Evolutionary conservation across 495 filamentous ascomycete genomes (phyloP).

Genomic region (Tuber umbilicatum): DNA sequence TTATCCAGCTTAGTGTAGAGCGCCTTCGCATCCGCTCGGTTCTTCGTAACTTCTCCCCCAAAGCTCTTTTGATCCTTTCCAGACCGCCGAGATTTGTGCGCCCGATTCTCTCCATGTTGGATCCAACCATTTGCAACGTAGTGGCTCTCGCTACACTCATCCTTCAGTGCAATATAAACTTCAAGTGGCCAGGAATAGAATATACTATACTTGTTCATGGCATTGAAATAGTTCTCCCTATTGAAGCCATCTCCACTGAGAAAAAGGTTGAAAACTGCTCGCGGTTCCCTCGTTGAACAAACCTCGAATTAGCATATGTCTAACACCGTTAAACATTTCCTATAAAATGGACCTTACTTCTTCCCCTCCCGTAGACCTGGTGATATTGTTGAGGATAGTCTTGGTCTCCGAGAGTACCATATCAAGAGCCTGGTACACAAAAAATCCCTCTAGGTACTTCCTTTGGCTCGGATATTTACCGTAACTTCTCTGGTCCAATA

Average conservation of each 20-base stretch:
- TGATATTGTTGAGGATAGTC: too few relatives aligned
- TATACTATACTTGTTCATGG: constrained; percentile 2
- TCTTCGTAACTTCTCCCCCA: background rate
- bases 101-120: background rate
- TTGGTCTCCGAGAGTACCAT: too few relatives aligned
- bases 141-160: background rate
- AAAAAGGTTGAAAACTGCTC: too few relatives aligned
- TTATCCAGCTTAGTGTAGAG: background rate
- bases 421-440: too few relatives aligned
- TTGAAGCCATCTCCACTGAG: background rate
- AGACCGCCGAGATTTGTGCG: background rate
- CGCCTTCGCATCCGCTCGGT: background rate
- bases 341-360: too few relatives aligned
- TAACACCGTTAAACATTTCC: too few relatives aligned
- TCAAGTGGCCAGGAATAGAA: constrained; percentile 4
- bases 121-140: background rate
- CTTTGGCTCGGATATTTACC: too few relatives aligned
- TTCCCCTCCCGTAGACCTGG: too few relatives aligned
- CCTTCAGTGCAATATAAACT: background rate
- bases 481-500: too few relatives aligned
- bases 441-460: too few relatives aligned
- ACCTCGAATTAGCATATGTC: too few relatives aligned
- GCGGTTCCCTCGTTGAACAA: too few relatives aligned
- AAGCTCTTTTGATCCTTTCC: background rate
- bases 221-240: constrained; percentile 1